Evolutionary conservation across 169 alveolate genomes (phyloP), one percentile per base, ranked within the genome.

Genomic region (Plasmodium cynomolgi): DNA sequence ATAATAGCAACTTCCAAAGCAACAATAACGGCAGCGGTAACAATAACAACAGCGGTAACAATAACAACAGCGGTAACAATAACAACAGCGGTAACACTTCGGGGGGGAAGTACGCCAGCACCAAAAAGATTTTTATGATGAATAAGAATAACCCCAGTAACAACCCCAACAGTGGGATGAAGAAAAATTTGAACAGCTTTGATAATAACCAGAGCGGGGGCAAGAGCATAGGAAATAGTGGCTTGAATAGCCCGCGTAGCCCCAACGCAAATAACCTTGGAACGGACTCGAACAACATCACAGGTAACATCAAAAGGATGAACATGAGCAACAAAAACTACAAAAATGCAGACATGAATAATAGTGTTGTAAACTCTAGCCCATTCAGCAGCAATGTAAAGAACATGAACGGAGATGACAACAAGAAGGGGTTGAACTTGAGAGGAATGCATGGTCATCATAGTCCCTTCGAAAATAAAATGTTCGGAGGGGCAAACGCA

Each of bases 71-170:
- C 23, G 15, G 29, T 41, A 75, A 11, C 58, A 58, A 23, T 77
- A 86, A 82, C 8, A 47, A 3, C 26, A 50, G 86, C 33, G 37
- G 77, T 47, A 15, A 3, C 23, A 50, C 20, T 3, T 15, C 62
- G 23, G 62, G 62, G 62, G 86, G 9, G 15, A 31, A 83, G 26
- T 20, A 34, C 41, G 41, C 37, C 84, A 68, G 6, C 23, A 75
- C 84, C 8, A 85, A 85, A 54, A 85, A 85, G 47, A 37, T 85
- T n/a, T 85, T 85, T 41, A 85, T 56, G 81, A 50, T 75, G 85
- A 85, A 85, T 75, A 85, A 85, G 62, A 85, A 85, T 84, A 84
- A 84, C 54, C 3, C 81, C 17, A 47, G 39, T 20, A 81, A 81
- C 33, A 23, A n/a, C 54, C 62, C 17, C 44, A 58, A 26, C 62